Evolutionary conservation across 2,329 filamentous ascomycete genomes (phyloP).

Genomic region (Balansia obtecta): DNA sequence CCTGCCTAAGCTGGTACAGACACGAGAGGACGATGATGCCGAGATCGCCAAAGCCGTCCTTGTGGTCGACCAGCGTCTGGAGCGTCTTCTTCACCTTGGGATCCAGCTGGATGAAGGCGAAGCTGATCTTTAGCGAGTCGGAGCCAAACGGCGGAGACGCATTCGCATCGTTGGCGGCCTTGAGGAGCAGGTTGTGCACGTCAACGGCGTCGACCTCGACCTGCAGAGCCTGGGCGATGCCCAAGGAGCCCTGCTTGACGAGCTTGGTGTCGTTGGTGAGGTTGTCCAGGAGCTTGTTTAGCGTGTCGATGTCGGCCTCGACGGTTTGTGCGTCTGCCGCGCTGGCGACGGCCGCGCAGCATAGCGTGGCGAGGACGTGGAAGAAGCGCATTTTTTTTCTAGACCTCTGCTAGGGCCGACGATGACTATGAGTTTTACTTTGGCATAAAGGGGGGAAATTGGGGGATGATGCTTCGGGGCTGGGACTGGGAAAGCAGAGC

Average conservation of each 20-base stretch:
- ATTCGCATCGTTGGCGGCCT: neutral
- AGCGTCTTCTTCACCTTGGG: constrained; percentile 1
- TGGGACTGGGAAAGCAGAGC: too few relatives aligned
- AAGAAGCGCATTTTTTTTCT: too few relatives aligned
- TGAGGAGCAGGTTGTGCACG: constrained; percentile 1
- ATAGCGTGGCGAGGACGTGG: neutral
- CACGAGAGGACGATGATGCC: constrained; percentile 1
- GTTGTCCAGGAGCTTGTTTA: neutral
- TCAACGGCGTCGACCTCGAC: neutral
- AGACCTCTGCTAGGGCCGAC: too few relatives aligned
- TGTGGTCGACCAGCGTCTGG: neutral
- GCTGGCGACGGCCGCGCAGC: neutral
- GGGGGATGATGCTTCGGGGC: too few relatives aligned
- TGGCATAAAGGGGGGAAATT: too few relatives aligned
- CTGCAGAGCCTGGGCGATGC: constrained; percentile 3
- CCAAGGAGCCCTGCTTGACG: neutral
- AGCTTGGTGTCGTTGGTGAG: neutral
- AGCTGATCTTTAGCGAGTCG: neutral
- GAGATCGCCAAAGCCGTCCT: neutral
- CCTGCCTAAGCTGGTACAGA: constrained; percentile 1
- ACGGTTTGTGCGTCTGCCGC: neutral
- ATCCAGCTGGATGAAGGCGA: constrained; percentile 1
- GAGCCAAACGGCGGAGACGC: neutral
- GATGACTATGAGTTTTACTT: too few relatives aligned
- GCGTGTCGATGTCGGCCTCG: neutral